Percentiles rank a stretch among this genome's conserved stretches.
Conservation (phyloP, 257 asterid genomes). For the Leptodermis oblonga region DNA sequence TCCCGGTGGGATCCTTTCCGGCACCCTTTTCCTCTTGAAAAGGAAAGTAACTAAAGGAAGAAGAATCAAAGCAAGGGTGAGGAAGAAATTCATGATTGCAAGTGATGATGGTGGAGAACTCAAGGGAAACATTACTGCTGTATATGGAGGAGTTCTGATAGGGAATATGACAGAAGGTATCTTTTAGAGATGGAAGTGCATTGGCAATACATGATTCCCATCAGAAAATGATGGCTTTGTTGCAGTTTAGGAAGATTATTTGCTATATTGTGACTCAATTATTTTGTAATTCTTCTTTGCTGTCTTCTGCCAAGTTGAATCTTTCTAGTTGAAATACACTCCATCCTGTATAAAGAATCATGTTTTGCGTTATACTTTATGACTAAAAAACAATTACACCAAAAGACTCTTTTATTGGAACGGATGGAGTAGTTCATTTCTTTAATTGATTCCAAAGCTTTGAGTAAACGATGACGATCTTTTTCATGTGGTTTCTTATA, state of each 20-base stretch:
- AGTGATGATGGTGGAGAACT: background rate
- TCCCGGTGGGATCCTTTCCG: constrained; percentile 52
- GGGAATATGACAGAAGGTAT: background rate
- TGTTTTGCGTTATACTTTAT: too few relatives aligned
- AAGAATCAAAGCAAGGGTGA: constrained; percentile 27
- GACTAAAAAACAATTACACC: too few relatives aligned
- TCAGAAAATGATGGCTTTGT: background rate
- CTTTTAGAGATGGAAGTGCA: background rate
- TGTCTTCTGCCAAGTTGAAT: background rate
- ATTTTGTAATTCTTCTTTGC: too few relatives aligned
- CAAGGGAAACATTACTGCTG: background rate
- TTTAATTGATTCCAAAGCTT: background rate
- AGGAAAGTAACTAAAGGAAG: constrained; percentile 33
- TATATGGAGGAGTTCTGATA: background rate
- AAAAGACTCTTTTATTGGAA: too few relatives aligned
- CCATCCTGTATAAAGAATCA: too few relatives aligned
- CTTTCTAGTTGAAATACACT: background rate
- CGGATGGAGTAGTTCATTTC: too few relatives aligned
- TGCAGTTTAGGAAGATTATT: background rate
- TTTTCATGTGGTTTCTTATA: too few relatives aligned
- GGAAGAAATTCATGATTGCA: constrained; percentile 20
- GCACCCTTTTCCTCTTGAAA: constrained; percentile 9
- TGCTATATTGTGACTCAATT: background rate
- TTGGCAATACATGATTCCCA: background rate
- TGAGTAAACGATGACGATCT: too few relatives aligned